Percentiles rank a stretch among this genome's conserved stretches.
phyloP scores from a whole-genome alignment of 805 yeast genomes.

The Isabelozyma pseudorhagii region DNA sequence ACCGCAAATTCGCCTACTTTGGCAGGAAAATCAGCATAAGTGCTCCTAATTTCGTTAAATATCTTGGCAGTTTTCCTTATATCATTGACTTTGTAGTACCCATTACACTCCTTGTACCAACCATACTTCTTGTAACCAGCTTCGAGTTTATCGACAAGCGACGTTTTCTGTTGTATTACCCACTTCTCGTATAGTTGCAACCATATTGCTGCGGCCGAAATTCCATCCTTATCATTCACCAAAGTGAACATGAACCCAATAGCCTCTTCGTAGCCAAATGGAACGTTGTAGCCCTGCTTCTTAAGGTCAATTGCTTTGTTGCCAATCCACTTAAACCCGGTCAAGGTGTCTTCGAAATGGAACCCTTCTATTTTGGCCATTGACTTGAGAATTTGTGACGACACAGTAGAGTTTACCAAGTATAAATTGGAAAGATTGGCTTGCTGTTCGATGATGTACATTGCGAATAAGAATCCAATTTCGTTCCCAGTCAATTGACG shows the following conservation, averaged over 20 bases:
- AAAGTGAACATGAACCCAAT: conserved; percentile 88
- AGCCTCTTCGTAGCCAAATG: conserved; percentile 94
- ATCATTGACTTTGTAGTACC: conserved; percentile 70
- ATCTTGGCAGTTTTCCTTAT: conserved; percentile 49
- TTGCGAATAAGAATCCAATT: conserved; percentile 81
- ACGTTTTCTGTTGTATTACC: conserved; percentile 29
- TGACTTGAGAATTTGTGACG: conserved; percentile 72
- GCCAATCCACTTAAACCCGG: conserved; percentile 98
- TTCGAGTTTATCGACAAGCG: conserved; percentile 51
- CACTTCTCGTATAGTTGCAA: conserved; percentile 63
- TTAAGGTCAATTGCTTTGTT: conserved; percentile 78
- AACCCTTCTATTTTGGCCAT: conserved; percentile 66
- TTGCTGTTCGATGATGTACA: conserved; percentile 45
- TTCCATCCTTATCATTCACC: conserved; percentile 91
- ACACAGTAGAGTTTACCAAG: conserved; percentile 85
- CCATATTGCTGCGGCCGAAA: conserved; percentile 74
- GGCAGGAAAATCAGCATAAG: conserved; percentile 36
- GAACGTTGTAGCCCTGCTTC: conserved; percentile 60
- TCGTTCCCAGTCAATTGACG: conserved; percentile 87
- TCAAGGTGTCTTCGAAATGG: conserved; percentile 74
- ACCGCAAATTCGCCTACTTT: conserved; percentile 59
- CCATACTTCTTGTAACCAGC: conserved; percentile 68
- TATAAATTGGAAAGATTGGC: conserved; percentile 37
- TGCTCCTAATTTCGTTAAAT: conserved; percentile 50
- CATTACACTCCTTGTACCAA: conserved; percentile 79